Conservation (phyloP, 108 stramenopile genomes). For the Poteriospumella lacustris region DNA sequence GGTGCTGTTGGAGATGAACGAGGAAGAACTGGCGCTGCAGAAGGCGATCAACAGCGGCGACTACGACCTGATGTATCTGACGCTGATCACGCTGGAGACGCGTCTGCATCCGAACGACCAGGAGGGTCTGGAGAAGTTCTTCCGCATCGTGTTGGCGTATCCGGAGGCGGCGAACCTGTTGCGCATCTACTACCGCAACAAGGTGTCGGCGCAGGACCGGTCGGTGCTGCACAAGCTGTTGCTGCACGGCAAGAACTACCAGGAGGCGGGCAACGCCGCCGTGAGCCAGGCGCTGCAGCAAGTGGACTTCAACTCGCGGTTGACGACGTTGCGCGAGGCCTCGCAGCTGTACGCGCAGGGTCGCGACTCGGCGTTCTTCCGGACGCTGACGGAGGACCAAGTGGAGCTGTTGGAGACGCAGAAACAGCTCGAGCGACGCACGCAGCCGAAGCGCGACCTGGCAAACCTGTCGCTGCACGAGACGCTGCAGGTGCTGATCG, state of each 20-base stretch:
- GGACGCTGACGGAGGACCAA: conserved; percentile 19
- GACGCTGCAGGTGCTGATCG: background rate
- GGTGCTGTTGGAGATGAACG: conserved; percentile 2
- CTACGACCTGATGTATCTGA: conserved; percentile 20
- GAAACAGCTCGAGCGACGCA: background rate
- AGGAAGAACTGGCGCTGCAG: conserved; percentile 15
- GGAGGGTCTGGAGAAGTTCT: background rate
- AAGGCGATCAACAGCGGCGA: conserved; percentile 22
- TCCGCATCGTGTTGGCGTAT: background rate
- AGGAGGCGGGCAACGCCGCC: conserved; percentile 10
- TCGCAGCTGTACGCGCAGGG: background rate
- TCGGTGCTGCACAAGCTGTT: conserved; percentile 3
- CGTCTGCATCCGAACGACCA: background rate
- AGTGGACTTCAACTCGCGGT: background rate
- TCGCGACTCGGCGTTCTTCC: background rate
- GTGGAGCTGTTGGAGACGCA: background rate
- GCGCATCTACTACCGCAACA: background rate
- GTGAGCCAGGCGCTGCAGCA: background rate
- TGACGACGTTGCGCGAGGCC: background rate
- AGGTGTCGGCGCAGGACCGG: background rate
- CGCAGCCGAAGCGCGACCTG: background rate
- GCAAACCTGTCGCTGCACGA: background rate
- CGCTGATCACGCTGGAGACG: conserved; percentile 2
- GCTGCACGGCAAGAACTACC: background rate
- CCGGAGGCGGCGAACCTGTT: conserved; percentile 11